Conservation (phyloP, 257 asterid genomes). For the Solanum acaule region DNA sequence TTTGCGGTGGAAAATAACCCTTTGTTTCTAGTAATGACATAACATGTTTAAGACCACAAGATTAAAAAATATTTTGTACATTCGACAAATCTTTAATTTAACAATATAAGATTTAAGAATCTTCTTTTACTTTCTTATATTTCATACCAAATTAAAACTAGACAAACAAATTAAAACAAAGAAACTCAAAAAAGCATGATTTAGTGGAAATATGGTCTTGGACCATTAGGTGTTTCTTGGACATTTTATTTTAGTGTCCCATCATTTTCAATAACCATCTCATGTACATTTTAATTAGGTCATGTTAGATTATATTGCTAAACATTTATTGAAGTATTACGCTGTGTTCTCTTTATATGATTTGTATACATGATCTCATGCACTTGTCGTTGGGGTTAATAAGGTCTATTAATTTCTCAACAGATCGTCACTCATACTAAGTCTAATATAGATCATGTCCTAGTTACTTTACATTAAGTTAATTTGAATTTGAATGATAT, state of each 20-base stretch:
- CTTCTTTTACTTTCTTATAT: neutral
- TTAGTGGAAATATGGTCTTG: too few species aligned
- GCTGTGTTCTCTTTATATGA: neutral
- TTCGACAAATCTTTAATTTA: neutral
- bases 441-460: neutral
- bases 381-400: neutral
- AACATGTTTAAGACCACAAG: neutral
- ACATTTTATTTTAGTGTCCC: neutral
- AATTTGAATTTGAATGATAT: neutral
- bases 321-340: neutral
- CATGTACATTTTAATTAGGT: neutral
- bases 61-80: fast-evolving
- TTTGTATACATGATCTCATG: neutral
- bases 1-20: too few species aligned
- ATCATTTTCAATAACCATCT: neutral
- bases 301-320: neutral
- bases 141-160: neutral
- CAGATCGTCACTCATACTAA: neutral
- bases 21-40: neutral
- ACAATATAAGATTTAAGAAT: neutral
- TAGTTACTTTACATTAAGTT: too few species aligned
- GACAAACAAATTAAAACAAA: neutral
- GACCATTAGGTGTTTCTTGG: neutral
- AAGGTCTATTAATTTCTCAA: neutral
- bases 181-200: fast-evolving